phyloP scores from a whole-genome alignment of 2,329 filamentous ascomycete species.

The Exophiala bonariae region DNA sequence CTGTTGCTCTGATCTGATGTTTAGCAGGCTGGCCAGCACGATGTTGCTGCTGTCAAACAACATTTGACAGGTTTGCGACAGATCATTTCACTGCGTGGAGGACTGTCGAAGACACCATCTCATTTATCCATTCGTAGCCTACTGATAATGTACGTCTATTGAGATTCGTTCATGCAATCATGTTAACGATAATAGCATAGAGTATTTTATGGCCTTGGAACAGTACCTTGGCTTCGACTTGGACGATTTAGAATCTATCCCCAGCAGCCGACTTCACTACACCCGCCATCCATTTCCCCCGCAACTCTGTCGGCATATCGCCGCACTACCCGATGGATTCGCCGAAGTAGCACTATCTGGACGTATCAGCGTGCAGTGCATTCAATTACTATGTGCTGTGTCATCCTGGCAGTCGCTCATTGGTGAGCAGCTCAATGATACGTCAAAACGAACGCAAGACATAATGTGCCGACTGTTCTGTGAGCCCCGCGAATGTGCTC shows the following conservation, averaged over 20 bases:
- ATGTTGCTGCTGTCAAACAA: slow-evolving; percentile 14
- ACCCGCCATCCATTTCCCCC: slow-evolving; percentile 19
- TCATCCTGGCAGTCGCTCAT: slow-evolving; percentile 14
- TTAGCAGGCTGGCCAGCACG: slow-evolving; percentile 11
- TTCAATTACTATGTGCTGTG: slow-evolving; percentile 14
- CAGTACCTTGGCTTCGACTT: slow-evolving; percentile 16
- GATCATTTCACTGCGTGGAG: slow-evolving; percentile 16
- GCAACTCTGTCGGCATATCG: slow-evolving; percentile 13
- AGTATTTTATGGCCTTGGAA: slow-evolving; percentile 19
- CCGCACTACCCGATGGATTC: slow-evolving; percentile 14
- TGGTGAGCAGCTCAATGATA: neutral
- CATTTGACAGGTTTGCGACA: slow-evolving; percentile 17
- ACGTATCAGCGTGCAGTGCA: slow-evolving; percentile 19
- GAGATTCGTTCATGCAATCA: neutral
- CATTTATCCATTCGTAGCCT: slow-evolving; percentile 14
- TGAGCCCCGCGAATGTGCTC: slow-evolving; percentile 17
- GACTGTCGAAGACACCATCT: slow-evolving; percentile 11
- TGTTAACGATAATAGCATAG: slow-evolving; percentile 10
- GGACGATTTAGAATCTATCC: slow-evolving; percentile 13
- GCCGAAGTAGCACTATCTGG: slow-evolving; percentile 20
- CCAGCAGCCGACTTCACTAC: slow-evolving; percentile 11
- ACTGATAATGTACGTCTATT: slow-evolving; percentile 13
- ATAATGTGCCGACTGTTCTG: slow-evolving; percentile 18
- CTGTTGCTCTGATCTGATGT: neutral
- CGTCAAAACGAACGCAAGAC: neutral